Evolutionary conservation across 2,329 filamentous ascomycete species (phyloP).

Genomic region (Penicillium sp.): DNA sequence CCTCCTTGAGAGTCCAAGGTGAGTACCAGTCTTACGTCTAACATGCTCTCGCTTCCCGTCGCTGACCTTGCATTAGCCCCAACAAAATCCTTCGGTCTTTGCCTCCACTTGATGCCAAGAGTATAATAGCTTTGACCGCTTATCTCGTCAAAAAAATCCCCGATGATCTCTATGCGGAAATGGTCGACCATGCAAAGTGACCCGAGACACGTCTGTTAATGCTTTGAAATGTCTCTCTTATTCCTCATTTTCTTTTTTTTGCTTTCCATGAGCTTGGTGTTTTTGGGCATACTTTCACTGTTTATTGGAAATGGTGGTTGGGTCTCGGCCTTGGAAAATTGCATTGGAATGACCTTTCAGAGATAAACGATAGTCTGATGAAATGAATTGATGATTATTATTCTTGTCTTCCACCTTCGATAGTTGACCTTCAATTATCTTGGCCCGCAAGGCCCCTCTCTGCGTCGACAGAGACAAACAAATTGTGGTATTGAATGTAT

Average conservation of each 20-base stretch:
- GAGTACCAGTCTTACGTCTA: slow-evolving; percentile 23
- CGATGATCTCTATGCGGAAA: slow-evolving; percentile 84
- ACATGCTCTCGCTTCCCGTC: not conserved
- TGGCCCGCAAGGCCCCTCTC: not conserved
- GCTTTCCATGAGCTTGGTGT: slow-evolving; percentile 11
- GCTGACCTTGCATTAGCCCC: slow-evolving; percentile 60
- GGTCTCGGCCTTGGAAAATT: slow-evolving; percentile 13
- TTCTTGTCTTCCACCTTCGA: not conserved
- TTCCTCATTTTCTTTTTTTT: not conserved
- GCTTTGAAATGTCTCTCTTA: not conserved
- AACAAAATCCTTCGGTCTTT: slow-evolving; percentile 90
- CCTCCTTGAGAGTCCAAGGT: slow-evolving; percentile 83
- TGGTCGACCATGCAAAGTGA: slow-evolving; percentile 75
- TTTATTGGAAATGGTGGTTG: slow-evolving; percentile 8
- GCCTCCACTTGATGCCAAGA: slow-evolving; percentile 77
- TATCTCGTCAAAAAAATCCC: slow-evolving; percentile 88
- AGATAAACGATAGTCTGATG: slow-evolving; percentile 17
- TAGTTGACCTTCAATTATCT: not conserved
- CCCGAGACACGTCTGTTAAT: not conserved
- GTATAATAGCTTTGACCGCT: slow-evolving; percentile 82
- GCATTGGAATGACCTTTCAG: slow-evolving; percentile 17
- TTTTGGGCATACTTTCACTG: slow-evolving; percentile 14
- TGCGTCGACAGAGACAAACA: not conserved
- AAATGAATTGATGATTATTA: slow-evolving; percentile 26
- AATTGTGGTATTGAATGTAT: not conserved